These are phyloP conservation scores for Botrytis deweyae DNA, from an alignment of 2,329 filamentous ascomycete species.

Conservation along the genomic window DNA sequence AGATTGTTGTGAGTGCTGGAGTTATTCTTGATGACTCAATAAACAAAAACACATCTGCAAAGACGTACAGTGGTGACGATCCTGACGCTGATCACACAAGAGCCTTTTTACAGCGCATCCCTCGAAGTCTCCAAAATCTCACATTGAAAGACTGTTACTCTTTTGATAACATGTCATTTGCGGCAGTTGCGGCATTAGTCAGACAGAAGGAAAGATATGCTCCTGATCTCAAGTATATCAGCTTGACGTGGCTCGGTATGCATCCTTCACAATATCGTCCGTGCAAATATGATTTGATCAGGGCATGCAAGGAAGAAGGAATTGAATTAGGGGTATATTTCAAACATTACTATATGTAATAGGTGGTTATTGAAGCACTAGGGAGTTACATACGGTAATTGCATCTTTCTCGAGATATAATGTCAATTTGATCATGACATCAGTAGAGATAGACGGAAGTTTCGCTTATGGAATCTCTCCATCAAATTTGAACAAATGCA, in stretches of 20 bases:
- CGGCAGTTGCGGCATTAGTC: background rate
- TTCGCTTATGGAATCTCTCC: no score
- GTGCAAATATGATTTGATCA: background rate
- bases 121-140: background rate
- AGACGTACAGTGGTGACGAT: background rate
- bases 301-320: background rate
- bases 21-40: background rate
- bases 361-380: background rate
- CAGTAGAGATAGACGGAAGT: background rate
- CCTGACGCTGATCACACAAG: background rate
- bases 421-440: no score
- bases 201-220: slow-evolving; percentile 3
- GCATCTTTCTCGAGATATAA: no score
- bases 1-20: background rate
- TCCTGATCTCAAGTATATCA: slow-evolving; percentile 1
- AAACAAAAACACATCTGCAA: no score
- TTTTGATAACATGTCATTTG: background rate
- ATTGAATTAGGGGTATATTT: background rate
- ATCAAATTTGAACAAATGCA: background rate
- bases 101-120: slow-evolving; percentile 8
- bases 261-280: background rate
- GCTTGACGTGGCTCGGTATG: background rate
- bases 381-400: background rate
- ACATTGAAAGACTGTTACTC: background rate
- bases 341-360: no score